A percentile compares a stretch with the other conserved stretches of the same genome.
These are phyloP conservation scores for Fusarium newnesense DNA, from an alignment of 2,329 filamentous ascomycete species.

Conservation along the genomic window DNA sequence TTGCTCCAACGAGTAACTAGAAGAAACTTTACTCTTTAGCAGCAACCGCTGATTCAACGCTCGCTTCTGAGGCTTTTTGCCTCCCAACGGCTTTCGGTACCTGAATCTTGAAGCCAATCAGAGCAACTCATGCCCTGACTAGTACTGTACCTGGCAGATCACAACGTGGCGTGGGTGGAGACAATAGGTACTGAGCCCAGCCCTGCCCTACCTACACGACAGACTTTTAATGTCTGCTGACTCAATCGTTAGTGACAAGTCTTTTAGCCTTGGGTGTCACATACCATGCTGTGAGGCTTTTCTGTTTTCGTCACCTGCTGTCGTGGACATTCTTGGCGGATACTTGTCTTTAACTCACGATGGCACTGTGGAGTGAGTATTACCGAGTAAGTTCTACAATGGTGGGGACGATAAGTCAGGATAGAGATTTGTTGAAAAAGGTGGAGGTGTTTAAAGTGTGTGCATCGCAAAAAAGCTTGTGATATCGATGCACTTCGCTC, in stretches of 20 bases:
- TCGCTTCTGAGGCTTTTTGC: conserved; percentile 13
- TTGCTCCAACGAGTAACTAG: background rate
- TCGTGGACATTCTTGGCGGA: background rate
- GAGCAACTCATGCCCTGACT: conserved; percentile 20
- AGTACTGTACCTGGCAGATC: conserved; percentile 38
- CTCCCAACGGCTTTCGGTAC: conserved; percentile 27
- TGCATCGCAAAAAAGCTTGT: conserved; percentile 16
- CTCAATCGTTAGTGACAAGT: conserved; percentile 4
- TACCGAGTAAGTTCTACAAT: background rate
- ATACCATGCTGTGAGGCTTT: background rate
- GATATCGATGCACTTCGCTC: no score
- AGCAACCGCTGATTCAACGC: background rate
- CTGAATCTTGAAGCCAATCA: conserved; percentile 24
- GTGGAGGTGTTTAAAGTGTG: conserved; percentile 28
- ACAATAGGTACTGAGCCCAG: background rate
- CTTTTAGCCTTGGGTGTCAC: background rate
- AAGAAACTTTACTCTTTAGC: conserved; percentile 7
- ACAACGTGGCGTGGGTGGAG: conserved; percentile 35
- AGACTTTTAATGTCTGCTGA: conserved; percentile 9
- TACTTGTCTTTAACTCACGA: background rate
- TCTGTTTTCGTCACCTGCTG: background rate
- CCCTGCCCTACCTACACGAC: conserved; percentile 23
- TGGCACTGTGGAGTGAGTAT: conserved; percentile 8
- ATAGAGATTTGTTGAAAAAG: background rate
- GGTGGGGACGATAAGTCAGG: background rate